Base-by-base conservation (phyloP, 2,329 filamentous ascomycete species). In the Cephalotrichum gorgonifer region DNA sequence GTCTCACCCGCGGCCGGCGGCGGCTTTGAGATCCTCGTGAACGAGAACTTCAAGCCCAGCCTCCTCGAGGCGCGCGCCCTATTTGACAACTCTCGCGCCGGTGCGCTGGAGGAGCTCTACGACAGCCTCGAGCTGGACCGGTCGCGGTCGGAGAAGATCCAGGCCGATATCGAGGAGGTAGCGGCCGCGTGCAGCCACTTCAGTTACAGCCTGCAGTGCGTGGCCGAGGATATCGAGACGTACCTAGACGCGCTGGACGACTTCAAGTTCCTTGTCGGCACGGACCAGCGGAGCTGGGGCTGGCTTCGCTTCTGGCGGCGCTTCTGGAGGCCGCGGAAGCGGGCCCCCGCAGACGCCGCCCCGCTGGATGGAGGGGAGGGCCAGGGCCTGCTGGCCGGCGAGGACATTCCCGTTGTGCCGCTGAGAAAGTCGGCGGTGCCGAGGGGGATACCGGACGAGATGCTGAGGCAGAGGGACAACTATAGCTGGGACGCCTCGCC, bases 111-210 rank as follows among this genome's bases (percentile, higher is more conserved):
- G 50, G 76, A 85, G 50, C 74, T 98, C 1, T 97, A 98, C 64
- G 81, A 78, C 54, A 86, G 79, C 47, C 88, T 89, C 52, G 83
- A 89, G 56, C 73, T 89, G 35, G 79, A 79, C 11, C 79, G 79
- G 51, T 72, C 81, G 3, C 76, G 81, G 39, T 83, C 85, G 0
- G 75, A 88, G 47, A 85, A 85, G 53, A 76, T 91, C 8, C 85
- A 94, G 60, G 93, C 91, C 2, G 93, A 97, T 63, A 89, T 95
- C 50, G 93, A 98, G 63, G 93, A 98, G 64, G 90, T 97, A 11
- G 90, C 91, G 38, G 91, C 93, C n/a, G 94, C 90, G 50, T 98
- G 93, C 60, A 91, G 93, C 0, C 90, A 97, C 65, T 98, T 97
- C 61, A 91, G 87, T 60, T 96, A 93, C 62, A 94, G 86, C 41